phyloP scores from a whole-genome alignment of 2,329 filamentous ascomycete species.

The Endoconidiophora laricicola region DNA sequence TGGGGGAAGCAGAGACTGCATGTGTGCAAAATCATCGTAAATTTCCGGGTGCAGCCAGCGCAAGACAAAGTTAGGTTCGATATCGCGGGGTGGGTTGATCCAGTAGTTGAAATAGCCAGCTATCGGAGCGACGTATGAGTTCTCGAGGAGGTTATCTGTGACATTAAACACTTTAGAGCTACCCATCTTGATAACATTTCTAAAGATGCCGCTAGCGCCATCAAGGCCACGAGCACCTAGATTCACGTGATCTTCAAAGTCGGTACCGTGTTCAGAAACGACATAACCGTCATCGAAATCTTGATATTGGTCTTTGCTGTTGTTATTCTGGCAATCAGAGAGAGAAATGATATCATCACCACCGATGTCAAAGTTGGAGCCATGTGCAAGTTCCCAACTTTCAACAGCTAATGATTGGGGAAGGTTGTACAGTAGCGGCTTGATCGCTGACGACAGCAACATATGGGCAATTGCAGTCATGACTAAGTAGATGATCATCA shows the following conservation, averaged over 20 bases:
- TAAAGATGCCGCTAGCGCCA: conserved; percentile 22
- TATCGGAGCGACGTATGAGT: conserved; percentile 15
- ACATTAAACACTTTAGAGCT: conserved; percentile 14
- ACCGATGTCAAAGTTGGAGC: conserved; percentile 11
- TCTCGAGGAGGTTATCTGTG: conserved; percentile 18
- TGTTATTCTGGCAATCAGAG: neutral
- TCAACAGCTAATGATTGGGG: conserved; percentile 52
- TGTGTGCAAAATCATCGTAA: conserved; percentile 53
- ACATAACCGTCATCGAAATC: conserved; percentile 15
- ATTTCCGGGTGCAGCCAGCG: conserved; percentile 66
- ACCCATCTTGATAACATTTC: conserved; percentile 20
- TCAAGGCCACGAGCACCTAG: conserved; percentile 22
- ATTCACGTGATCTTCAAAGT: conserved; percentile 7
- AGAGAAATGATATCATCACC: conserved; percentile 10
- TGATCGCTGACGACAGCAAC: conserved; percentile 53
- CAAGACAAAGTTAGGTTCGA: conserved; percentile 34
- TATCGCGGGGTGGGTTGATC: conserved; percentile 17
- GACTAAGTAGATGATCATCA: conserved; percentile 62
- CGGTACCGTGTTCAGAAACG: conserved; percentile 13
- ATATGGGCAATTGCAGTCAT: conserved; percentile 65
- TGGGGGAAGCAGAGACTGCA: conserved; percentile 18
- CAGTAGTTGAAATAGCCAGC: conserved; percentile 18
- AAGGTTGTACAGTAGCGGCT: conserved; percentile 61
- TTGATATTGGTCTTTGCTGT: neutral
- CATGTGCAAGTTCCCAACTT: conserved; percentile 10